A percentile compares a stretch with the other conserved stretches of the same genome.
Conservation (phyloP, 805 yeast species). For the Phaffomyces thermotolerans region DNA sequence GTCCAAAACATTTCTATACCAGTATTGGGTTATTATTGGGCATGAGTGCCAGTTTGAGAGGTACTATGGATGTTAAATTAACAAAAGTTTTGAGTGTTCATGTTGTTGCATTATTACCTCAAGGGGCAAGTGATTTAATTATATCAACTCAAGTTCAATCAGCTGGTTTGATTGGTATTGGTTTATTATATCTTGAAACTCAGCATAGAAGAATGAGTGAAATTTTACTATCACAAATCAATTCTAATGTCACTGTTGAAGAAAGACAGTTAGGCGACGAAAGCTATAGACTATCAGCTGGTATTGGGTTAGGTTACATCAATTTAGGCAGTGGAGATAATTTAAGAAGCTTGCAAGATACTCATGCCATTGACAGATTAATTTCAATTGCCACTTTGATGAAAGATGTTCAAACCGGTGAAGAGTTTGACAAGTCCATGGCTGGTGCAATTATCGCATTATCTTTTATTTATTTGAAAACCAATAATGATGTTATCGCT, state of each 20-base stretch:
- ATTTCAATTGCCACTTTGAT: conserved; percentile 50
- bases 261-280: conserved; percentile 58
- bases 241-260: conserved; percentile 43
- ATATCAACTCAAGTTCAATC: conserved; percentile 80
- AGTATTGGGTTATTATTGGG: conserved; percentile 87
- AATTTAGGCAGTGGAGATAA: conserved; percentile 72
- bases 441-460: conserved; percentile 75
- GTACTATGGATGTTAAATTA: conserved; percentile 78
- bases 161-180: conserved; percentile 88
- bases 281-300: conserved; percentile 81
- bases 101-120: conserved; percentile 83
- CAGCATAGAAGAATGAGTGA: conserved; percentile 86
- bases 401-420: conserved; percentile 55
- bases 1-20: conserved; percentile 79
- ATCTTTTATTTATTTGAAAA: conserved; percentile 63
- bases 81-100: conserved; percentile 92
- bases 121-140: conserved; percentile 84
- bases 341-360: conserved; percentile 51
- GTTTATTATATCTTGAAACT: conserved; percentile 68
- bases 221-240: conserved; percentile 62
- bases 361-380: conserved; percentile 54
- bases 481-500: conserved; percentile 55
- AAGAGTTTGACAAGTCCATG: conserved; percentile 53
- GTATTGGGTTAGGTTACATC: conserved; percentile 78
- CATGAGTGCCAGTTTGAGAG: conserved; percentile 80